These are phyloP conservation scores for Nannochloris sp. DNA, from an alignment of 139 green algal species.

Conservation along the genomic window DNA sequence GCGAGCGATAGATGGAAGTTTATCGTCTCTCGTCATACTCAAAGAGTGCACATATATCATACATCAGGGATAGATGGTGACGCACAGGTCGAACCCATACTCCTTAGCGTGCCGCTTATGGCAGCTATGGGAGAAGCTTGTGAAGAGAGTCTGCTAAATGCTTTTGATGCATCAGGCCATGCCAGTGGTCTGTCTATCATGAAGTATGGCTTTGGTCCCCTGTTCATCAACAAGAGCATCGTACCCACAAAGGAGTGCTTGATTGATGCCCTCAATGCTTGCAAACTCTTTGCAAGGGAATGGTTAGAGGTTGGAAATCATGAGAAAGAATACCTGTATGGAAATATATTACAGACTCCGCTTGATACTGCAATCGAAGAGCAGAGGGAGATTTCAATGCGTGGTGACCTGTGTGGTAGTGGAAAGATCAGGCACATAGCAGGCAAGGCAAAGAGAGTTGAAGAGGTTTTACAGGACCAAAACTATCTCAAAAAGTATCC, in stretches of 20 bases:
- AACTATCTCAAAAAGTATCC: no score
- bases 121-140: no score
- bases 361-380: conserved; percentile 38
- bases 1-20: not conserved
- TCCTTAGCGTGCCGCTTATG: no score
- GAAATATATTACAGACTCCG: conserved; percentile 27
- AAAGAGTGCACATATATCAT: not conserved
- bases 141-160: no score
- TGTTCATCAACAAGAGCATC: conserved; percentile 17
- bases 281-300: conserved; percentile 51
- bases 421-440: conserved; percentile 46
- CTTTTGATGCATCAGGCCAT: no score
- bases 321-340: conserved; percentile 36
- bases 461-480: not conserved
- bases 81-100: no score
- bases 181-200: no score
- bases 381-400: conserved; percentile 31
- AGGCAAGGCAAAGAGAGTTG: not conserved
- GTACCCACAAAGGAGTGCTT: conserved; percentile 6
- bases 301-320: conserved; percentile 62
- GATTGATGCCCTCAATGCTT: conserved; percentile 38
- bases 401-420: conserved; percentile 46
- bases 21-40: not conserved
- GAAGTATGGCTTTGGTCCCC: conserved; percentile 28
- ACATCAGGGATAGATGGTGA: no score